A percentile compares a stretch with the other conserved stretches of the same genome.
phyloP scores from a whole-genome alignment of 2,329 filamentous ascomycete species.

The Cephalotrichum gorgonifer region DNA sequence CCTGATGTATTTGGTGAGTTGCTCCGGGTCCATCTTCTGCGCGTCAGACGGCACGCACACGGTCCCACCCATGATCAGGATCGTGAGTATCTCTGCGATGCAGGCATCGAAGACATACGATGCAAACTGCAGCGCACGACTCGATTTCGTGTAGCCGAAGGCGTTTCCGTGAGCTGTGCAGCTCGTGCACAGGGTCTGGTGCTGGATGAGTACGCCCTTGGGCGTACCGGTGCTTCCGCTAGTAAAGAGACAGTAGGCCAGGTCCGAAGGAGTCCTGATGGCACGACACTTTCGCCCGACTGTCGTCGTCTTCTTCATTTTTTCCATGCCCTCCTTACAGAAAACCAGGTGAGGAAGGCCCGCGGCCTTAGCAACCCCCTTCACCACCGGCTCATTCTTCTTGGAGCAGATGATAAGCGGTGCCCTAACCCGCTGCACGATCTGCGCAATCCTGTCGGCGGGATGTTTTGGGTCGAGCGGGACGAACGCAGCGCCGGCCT shows the following conservation, averaged over 20 bases:
- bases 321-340: too few relatives aligned
- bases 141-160: not conserved
- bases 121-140: slow-evolving; percentile 7
- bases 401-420: slow-evolving; percentile 20
- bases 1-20: slow-evolving; percentile 7
- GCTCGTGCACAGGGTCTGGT: not conserved
- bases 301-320: too few relatives aligned
- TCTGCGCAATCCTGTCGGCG: not conserved
- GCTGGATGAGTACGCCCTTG: not conserved
- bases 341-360: too few relatives aligned
- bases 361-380: too few relatives aligned
- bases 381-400: slow-evolving; percentile 57
- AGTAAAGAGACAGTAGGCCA: too few relatives aligned
- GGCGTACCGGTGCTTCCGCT: too few relatives aligned
- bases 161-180: not conserved
- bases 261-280: too few relatives aligned
- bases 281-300: too few relatives aligned
- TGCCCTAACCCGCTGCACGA: slow-evolving; percentile 7
- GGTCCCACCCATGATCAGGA: slow-evolving; percentile 5
- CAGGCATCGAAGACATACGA: slow-evolving; percentile 11
- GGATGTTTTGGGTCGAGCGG: slow-evolving; percentile 15
- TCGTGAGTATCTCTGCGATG: slow-evolving; percentile 6
- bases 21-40: slow-evolving; percentile 6
- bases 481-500: slow-evolving; percentile 19
- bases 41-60: slow-evolving; percentile 12